Conservation (phyloP, 768 basidiomycete genomes). For the Rhodosporidiobolus odoratus region DNA sequence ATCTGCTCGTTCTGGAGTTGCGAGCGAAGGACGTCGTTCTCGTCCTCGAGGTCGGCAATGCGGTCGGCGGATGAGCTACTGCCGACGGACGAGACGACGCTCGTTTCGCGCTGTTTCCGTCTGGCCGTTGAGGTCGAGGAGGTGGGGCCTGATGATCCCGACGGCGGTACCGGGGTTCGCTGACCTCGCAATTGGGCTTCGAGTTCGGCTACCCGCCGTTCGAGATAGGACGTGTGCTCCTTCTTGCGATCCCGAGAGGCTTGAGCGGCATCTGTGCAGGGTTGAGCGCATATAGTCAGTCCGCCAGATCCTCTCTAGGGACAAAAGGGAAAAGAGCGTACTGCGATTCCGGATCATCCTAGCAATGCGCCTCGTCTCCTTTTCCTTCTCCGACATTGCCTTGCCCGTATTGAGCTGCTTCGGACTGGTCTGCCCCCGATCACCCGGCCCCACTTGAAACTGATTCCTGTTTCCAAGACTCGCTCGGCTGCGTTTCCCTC, state of each 20-base stretch:
- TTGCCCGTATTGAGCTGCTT: not conserved
- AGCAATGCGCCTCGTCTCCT: constrained; percentile 20
- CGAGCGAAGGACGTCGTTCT: constrained; percentile 27
- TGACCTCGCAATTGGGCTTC: constrained; percentile 16
- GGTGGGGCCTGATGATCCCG: not conserved
- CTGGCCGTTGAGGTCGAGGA: not conserved
- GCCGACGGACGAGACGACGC: constrained; percentile 4
- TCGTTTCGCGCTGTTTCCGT: not conserved
- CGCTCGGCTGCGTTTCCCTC: not conserved
- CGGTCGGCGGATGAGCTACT: not conserved
- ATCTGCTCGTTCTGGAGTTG: constrained; percentile 31
- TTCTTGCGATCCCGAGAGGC: constrained; percentile 36
- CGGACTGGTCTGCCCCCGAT: not conserved
- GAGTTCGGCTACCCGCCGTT: constrained; percentile 24
- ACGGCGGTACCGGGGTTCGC: not conserved
- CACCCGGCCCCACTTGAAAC: no score
- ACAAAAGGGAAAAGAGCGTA: constrained; percentile 1
- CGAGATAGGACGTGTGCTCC: constrained; percentile 20
- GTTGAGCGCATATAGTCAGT: not conserved
- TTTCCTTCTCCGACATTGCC: constrained; percentile 21
- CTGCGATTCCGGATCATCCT: constrained; percentile 34
- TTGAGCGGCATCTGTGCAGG: constrained; percentile 31
- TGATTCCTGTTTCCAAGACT: not conserved
- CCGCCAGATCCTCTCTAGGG: not conserved
- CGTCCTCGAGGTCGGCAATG: constrained; percentile 32